Evolutionary conservation across 768 basidiomycete genomes (phyloP), one percentile per base, ranked within the genome.

Genomic region (Termitomyces sp.): DNA sequence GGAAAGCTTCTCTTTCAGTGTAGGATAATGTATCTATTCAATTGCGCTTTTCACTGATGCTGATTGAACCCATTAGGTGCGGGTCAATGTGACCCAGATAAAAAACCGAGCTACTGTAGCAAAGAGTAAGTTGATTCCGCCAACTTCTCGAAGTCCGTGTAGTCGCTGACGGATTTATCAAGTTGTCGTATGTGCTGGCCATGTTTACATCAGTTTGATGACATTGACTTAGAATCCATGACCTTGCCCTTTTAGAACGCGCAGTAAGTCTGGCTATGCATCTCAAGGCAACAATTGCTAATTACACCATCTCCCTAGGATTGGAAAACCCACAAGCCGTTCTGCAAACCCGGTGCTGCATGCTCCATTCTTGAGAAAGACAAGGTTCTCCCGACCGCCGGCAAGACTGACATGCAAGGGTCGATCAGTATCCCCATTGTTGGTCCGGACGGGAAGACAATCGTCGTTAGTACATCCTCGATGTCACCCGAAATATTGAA

Each of bases 241-340:
- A 31, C 24, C n/a, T n/a, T 55, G 28, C 20, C 50, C 28, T 20
- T 34, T 28, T 34, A 64, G 60, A 64, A 53, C 54, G 55, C 24
- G 55, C 62, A 3, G 57, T 61, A 15, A 44, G 60, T 55, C n/a
- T 22, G 46, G 2, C 7, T 24, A 36, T 36, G 36, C n/a, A 24
- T 31, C 16, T 18, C 28, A 13, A 7, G 13, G 18, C 16, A 16
- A 34, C 5, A 8, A 34, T 33, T 44, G 12, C 41, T 41, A 0
- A 41, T 53, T 20, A 49, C 42, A 15, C 6, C 2, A 13, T 52
- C 2, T 50, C 15, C n/a, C 20, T 18, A 64, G 62, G 71, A 73
- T 56, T 73, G 72, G 73, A 68, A 68, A 46, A 72, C 63, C 59
- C 73, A 74, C 63, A 74, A 72, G 57, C 69, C 70, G 1, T 73